Percentiles rank a stretch among this genome's conserved stretches.
These are phyloP conservation scores for Erodium trifolium DNA, from an alignment of 441 rosid genomes.

Conservation along the genomic window DNA sequence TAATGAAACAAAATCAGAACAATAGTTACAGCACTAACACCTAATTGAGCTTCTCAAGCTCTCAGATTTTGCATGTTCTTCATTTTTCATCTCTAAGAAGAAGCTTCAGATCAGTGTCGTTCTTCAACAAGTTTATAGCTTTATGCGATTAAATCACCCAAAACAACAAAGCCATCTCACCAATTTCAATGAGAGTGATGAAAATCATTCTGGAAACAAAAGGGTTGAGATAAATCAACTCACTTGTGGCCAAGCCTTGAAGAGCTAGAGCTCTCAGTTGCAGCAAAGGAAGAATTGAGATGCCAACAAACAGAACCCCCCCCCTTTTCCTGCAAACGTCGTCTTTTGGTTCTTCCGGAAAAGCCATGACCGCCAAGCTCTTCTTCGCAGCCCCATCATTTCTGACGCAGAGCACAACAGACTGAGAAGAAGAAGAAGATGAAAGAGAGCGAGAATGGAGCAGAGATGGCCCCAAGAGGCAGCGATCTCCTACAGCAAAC, in stretches of 20 bases:
- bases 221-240: conserved; percentile 16
- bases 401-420: conserved; percentile 24
- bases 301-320: conserved; percentile 56
- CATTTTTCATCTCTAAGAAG: neutral
- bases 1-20: neutral
- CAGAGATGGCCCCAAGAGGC: conserved; percentile 31
- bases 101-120: neutral
- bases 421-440: conserved; percentile 26
- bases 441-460: conserved; percentile 22
- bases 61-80: neutral
- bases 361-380: conserved; percentile 20
- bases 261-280: conserved; percentile 52
- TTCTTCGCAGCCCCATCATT: conserved; percentile 36
- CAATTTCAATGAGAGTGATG: neutral
- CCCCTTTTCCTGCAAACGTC: conserved; percentile 38
- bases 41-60: neutral
- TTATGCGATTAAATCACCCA: neutral
- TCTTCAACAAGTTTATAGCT: neutral
- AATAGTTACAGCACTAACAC: neutral
- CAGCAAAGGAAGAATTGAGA: conserved; percentile 69
- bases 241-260: conserved; percentile 28
- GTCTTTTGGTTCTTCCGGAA: conserved; percentile 24
- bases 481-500: conserved; percentile 43
- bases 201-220: too few relatives aligned
- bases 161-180: neutral